These are phyloP conservation scores for Coniophora puteana DNA, from an alignment of 1,284 basidiomycete species.

Conservation along the genomic window DNA sequence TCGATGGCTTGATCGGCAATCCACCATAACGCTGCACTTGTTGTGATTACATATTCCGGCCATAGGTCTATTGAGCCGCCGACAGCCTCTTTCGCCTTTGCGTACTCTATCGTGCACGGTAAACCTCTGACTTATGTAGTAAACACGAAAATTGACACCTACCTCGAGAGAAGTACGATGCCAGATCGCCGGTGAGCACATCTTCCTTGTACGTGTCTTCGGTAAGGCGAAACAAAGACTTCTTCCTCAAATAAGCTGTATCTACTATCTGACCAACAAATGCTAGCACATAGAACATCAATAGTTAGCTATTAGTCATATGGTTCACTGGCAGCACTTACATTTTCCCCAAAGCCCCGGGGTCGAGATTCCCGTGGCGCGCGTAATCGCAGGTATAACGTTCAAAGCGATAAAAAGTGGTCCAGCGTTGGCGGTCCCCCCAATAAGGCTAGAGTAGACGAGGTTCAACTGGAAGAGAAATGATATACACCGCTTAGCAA, in stretches of 20 bases:
- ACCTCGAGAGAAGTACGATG: slow-evolving; percentile 27
- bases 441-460: slow-evolving; percentile 14
- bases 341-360: slow-evolving; percentile 18
- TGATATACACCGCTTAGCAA: slow-evolving; percentile 13
- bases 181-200: slow-evolving; percentile 29
- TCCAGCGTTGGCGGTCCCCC: slow-evolving; percentile 14
- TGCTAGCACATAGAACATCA: slow-evolving; percentile 5
- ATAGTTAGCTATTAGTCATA: background rate
- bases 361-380: background rate
- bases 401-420: slow-evolving; percentile 17
- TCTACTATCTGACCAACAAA: slow-evolving; percentile 16
- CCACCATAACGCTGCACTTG: slow-evolving; percentile 11
- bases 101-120: slow-evolving; percentile 25
- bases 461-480: slow-evolving; percentile 21
- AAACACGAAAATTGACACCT: background rate
- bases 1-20: slow-evolving; percentile 17
- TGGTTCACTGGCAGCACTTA: slow-evolving; percentile 2
- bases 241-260: slow-evolving; percentile 21
- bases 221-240: slow-evolving; percentile 22
- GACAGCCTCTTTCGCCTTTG: slow-evolving; percentile 22
- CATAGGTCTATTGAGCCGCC: slow-evolving; percentile 20
- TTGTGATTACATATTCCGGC: slow-evolving; percentile 18
- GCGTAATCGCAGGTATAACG: slow-evolving; percentile 12
- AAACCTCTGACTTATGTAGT: background rate
- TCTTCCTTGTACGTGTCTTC: slow-evolving; percentile 24